These are phyloP conservation scores for Blastocrithidia nonstop DNA, from an alignment of 208 protist species.

Conservation along the genomic window DNA sequence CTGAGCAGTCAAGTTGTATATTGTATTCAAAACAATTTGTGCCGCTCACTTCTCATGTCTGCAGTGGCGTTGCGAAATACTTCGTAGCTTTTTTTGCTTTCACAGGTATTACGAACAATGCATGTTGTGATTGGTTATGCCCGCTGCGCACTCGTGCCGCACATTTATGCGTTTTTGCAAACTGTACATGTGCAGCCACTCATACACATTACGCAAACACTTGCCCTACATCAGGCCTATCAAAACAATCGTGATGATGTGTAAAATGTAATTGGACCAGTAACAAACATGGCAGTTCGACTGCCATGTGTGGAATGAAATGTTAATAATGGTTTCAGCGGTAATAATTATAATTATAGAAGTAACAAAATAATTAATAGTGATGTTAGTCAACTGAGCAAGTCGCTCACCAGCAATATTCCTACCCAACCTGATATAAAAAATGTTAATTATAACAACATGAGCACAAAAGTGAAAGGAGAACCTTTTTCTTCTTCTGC, in stretches of 20 bases:
- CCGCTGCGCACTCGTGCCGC: constrained; percentile 40
- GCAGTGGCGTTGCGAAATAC: too few relatives aligned
- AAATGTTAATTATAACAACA: too few relatives aligned
- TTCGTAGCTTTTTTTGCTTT: constrained; percentile 55
- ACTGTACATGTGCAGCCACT: constrained; percentile 70
- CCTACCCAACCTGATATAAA: not conserved
- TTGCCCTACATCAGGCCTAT: constrained; percentile 9
- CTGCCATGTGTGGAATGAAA: too few relatives aligned
- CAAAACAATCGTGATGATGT: not conserved
- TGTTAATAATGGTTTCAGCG: not conserved
- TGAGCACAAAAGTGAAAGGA: too few relatives aligned
- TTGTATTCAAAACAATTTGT: constrained; percentile 50
- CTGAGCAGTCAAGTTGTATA: constrained; percentile 17
- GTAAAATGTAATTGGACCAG: too few relatives aligned
- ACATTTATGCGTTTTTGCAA: constrained; percentile 68
- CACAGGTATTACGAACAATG: constrained; percentile 66
- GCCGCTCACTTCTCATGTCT: constrained; percentile 53
- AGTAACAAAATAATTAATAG: not conserved
- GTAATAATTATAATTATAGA: not conserved
- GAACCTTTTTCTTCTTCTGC: too few relatives aligned
- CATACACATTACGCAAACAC: constrained; percentile 18
- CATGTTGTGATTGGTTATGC: constrained; percentile 44
- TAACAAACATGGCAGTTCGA: too few relatives aligned
- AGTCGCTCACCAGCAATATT: not conserved
- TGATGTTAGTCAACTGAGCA: not conserved